Percentiles rank a stretch among this genome's conserved stretches.
Evolutionary conservation across 306 rosid genomes (phyloP).

Genomic region (Inga leiocalycina): DNA sequence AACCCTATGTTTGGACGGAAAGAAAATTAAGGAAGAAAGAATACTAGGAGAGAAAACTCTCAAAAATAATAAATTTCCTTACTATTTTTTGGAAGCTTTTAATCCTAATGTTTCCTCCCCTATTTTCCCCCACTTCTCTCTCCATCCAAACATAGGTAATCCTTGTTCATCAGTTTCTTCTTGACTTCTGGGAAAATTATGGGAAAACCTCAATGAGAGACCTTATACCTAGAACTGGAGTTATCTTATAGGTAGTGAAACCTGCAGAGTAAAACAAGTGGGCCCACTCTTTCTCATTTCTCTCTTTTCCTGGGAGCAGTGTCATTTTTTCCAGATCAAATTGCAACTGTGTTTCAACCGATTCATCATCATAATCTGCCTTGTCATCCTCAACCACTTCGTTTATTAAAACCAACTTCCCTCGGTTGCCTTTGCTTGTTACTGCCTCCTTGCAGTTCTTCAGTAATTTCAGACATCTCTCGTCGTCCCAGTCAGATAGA

Average conservation of each 20-base stretch:
- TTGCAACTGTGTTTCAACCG: conserved; percentile 34
- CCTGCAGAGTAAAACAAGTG: conserved; percentile 30
- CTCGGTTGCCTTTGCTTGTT: background rate
- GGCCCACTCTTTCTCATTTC: conserved; percentile 46
- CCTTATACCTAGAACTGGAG: conserved; percentile 28
- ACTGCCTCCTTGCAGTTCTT: conserved; percentile 51
- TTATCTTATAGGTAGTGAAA: conserved; percentile 28
- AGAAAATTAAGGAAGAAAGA: too few relatives aligned
- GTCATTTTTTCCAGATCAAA: conserved; percentile 35
- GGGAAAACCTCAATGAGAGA: conserved; percentile 37
- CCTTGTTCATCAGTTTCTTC: background rate
- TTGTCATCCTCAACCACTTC: conserved; percentile 34
- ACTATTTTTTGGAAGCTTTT: too few relatives aligned
- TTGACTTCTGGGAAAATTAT: background rate
- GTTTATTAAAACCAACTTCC: conserved; percentile 52
- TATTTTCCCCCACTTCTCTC: too few relatives aligned
- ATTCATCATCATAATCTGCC: background rate
- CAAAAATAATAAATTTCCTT: too few relatives aligned
- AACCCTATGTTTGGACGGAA: background rate
- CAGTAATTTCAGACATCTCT: conserved; percentile 44
- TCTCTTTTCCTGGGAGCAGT: conserved; percentile 27
- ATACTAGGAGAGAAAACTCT: too few relatives aligned
- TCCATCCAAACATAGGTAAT: too few relatives aligned
- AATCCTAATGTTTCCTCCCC: too few relatives aligned
- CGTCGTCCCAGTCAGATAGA: conserved; percentile 55